These are phyloP conservation scores for Sarocladiaceae sp. DNA, from an alignment of 2,329 filamentous ascomycete species.

Conservation along the genomic window DNA sequence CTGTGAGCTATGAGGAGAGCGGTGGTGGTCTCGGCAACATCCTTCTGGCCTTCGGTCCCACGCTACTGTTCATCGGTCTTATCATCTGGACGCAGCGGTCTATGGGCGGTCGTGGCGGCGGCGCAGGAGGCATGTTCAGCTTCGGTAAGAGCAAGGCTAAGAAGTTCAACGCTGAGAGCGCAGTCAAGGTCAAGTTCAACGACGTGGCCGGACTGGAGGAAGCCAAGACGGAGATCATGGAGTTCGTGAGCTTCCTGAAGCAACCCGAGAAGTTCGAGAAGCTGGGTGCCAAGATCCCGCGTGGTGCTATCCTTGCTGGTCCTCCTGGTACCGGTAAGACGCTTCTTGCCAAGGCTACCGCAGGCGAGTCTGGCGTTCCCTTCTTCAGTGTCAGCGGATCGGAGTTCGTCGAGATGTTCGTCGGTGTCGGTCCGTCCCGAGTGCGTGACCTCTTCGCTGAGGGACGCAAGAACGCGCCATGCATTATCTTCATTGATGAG, in stretches of 20 bases:
- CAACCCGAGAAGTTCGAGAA: slow-evolving; percentile 88
- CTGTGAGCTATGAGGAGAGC: slow-evolving; percentile 79
- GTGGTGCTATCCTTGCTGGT: slow-evolving; percentile 93
- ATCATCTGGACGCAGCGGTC: slow-evolving; percentile 74
- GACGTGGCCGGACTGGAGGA: slow-evolving; percentile 98
- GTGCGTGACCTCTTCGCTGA: slow-evolving; percentile 93
- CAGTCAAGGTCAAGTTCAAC: slow-evolving; percentile 92
- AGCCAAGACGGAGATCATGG: slow-evolving; percentile 97
- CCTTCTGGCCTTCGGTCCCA: slow-evolving; percentile 75
- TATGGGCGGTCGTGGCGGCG: slow-evolving; percentile 61
- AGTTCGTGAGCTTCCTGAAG: slow-evolving; percentile 96
- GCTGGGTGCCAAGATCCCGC: slow-evolving; percentile 94
- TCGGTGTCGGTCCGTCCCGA: slow-evolving; percentile 92
- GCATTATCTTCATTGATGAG: slow-evolving; percentile 99
- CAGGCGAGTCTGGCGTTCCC: slow-evolving; percentile 91
- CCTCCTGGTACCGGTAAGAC: slow-evolving; percentile 98
- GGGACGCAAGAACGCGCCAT: slow-evolving; percentile 91
- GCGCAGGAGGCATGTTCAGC: slow-evolving; percentile 75
- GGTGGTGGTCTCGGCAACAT: slow-evolving; percentile 69
- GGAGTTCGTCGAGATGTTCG: slow-evolving; percentile 99
- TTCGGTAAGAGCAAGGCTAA: slow-evolving; percentile 95
- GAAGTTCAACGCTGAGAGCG: slow-evolving; percentile 94
- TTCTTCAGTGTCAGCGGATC: slow-evolving; percentile 99
- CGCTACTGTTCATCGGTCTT: slow-evolving; percentile 75
- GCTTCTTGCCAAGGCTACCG: slow-evolving; percentile 91